Base-by-base conservation (phyloP, 164 flowering plant species). In the Santalum album region DNA sequence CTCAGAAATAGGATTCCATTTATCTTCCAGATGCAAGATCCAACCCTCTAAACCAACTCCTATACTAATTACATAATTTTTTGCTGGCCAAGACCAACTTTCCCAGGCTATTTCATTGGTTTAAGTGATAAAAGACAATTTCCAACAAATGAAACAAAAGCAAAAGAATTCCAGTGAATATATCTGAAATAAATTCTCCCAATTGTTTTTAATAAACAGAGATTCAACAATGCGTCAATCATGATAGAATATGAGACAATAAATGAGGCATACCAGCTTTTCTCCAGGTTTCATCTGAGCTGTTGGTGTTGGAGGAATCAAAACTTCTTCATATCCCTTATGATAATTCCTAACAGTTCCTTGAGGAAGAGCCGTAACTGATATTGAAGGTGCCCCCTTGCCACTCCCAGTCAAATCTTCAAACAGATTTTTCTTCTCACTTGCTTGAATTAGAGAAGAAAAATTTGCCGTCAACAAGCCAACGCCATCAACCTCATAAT, bases 271-370 rank as follows among this genome's bases (percentile, higher is more conserved):
- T 84, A 92, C 99, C 96, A 94, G 83, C 69, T 61, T 87, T 71
- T 94, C 99, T 58, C 96, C 97, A 65, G 92, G 92, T 69, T 82
- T 85, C 97, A 94, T 77, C 70, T 79, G 79, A 45, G 99, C 87
- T 26, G 99, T 81, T 35, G 85, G 80, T 35, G 78, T 83, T 40
- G 95, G 84, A 26, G 97, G 97, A 26, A 94, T 82, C 46, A 69
- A 73, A 46, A 94, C 97, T 76, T 94, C 99, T 68, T 87, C 97
- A 67, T 87, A 94, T 18, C 99, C 97, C 73, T 90, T 90, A 48
- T 65, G 66, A 68, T 85, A 79, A 65, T 94, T 94, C 70, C 96
- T 80, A 6, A 66, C 35, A 53, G 97, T 90, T 58, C 99, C 99
- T 71, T 83, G 85, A 51, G 99, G 99, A 78, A 94, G 96, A 47